phyloP scores from a whole-genome alignment of 2,329 filamentous ascomycete genomes.

The Bisporella sp. region DNA sequence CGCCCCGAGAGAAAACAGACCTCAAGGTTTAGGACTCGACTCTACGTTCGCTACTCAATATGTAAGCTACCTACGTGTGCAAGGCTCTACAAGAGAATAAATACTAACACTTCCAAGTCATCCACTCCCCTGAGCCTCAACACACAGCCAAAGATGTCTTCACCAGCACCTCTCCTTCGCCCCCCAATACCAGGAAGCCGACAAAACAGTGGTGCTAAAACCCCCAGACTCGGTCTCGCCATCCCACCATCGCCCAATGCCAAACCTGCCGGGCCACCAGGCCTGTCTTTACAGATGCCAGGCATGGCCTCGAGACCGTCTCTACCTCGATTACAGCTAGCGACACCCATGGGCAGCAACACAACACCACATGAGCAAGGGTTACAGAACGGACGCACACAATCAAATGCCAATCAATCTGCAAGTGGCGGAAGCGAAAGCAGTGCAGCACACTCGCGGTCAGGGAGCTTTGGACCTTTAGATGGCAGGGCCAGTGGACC shows the following conservation, averaged over 20 bases:
- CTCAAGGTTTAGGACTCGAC: not conserved
- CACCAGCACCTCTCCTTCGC: slow-evolving; percentile 28
- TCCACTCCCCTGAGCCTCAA: slow-evolving; percentile 11
- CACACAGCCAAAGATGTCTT: slow-evolving; percentile 25
- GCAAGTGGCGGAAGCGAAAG: slow-evolving; percentile 74
- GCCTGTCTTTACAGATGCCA: slow-evolving; percentile 25
- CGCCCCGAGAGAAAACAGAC: not conserved
- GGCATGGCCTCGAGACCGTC: slow-evolving; percentile 38
- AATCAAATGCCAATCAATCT: slow-evolving; percentile 52
- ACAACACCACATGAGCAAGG: slow-evolving; percentile 63
- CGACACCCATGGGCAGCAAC: slow-evolving; percentile 80
- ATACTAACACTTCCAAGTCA: slow-evolving; percentile 17
- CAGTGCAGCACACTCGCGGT: slow-evolving; percentile 71
- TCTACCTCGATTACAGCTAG: slow-evolving; percentile 74
- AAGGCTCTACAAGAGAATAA: slow-evolving; percentile 20
- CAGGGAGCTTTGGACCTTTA: slow-evolving; percentile 73
- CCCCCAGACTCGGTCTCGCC: slow-evolving; percentile 62
- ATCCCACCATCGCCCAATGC: slow-evolving; percentile 83
- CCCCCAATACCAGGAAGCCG: slow-evolving; percentile 29
- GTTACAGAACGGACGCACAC: slow-evolving; percentile 27
- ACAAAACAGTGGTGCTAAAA: slow-evolving; percentile 21
- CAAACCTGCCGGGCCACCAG: slow-evolving; percentile 47
- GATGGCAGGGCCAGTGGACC: slow-evolving; percentile 75
- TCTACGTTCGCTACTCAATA: not conserved
- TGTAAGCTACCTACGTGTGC: slow-evolving; percentile 8